Evolutionary conservation across 2,329 filamentous ascomycete species (phyloP).

Genomic region (Paramyrothecium sp.): DNA sequence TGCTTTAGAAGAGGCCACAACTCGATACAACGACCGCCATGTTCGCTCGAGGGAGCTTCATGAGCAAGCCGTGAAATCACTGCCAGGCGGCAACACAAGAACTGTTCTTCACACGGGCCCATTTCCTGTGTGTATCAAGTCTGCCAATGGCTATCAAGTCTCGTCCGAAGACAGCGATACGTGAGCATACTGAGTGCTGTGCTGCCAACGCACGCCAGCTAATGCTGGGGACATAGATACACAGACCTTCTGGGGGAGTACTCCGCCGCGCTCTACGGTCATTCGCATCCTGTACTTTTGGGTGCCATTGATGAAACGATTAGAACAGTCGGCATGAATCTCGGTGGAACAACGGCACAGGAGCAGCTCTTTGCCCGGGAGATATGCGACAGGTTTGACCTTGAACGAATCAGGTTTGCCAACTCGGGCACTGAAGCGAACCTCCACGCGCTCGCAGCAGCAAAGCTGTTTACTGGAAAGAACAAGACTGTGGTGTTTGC

Average conservation of each 20-base stretch:
- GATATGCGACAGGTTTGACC: slow-evolving; percentile 52
- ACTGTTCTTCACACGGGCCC: slow-evolving; percentile 41
- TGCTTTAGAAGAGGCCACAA: slow-evolving; percentile 28
- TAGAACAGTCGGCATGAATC: slow-evolving; percentile 47
- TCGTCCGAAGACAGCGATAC: slow-evolving; percentile 39
- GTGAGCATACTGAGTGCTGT: slow-evolving; percentile 14
- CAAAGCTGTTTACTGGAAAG: slow-evolving; percentile 42
- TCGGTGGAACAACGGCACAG: slow-evolving; percentile 50
- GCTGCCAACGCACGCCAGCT: too few species aligned
- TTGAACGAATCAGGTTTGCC: slow-evolving; percentile 59
- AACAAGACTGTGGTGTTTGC: slow-evolving; percentile 49
- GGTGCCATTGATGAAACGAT: slow-evolving; percentile 45
- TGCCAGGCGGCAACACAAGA: slow-evolving; percentile 47
- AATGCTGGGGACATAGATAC: slow-evolving; percentile 34
- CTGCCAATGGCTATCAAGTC: slow-evolving; percentile 31
- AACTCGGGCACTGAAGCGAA: slow-evolving; percentile 69
- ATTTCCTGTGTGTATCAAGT: slow-evolving; percentile 41
- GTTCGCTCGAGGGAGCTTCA: slow-evolving; percentile 35
- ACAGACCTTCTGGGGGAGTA: slow-evolving; percentile 63
- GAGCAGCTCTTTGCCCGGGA: slow-evolving; percentile 50
- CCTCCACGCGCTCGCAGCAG: slow-evolving; percentile 55
- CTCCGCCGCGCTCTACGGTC: slow-evolving; percentile 64
- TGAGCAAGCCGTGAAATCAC: slow-evolving; percentile 28
- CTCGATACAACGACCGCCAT: slow-evolving; percentile 34
- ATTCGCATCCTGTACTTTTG: slow-evolving; percentile 56